Conservation (phyloP, 148 eudicot genomes). For the Persicaria maculosa region DNA sequence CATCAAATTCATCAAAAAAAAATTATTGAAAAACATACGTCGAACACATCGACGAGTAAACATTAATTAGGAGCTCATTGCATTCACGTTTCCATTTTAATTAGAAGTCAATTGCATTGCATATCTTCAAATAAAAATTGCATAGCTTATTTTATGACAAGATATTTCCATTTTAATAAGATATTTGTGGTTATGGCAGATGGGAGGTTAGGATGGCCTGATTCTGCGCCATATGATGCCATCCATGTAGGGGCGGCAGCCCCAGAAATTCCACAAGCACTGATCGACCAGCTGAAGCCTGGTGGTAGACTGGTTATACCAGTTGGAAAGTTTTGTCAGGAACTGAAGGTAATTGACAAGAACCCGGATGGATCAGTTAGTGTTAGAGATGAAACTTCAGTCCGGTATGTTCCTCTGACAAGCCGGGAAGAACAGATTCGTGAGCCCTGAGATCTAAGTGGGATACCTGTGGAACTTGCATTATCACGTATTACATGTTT, state of each 20-base stretch:
- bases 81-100: too few relatives aligned
- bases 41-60: too few relatives aligned
- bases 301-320: conserved; percentile 96
- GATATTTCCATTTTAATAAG: too few relatives aligned
- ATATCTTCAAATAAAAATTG: too few relatives aligned
- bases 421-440: conserved; percentile 79
- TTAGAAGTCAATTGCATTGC: too few relatives aligned
- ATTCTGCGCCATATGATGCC: conserved; percentile 33
- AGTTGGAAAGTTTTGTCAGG: conserved; percentile 86
- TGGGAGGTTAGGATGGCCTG: conserved; percentile 43
- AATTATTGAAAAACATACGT: too few relatives aligned
- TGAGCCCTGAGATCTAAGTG: conserved; percentile 16
- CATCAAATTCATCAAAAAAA: too few relatives aligned
- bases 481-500: background rate
- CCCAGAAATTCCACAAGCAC: conserved; percentile 69
- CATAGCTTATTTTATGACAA: too few relatives aligned
- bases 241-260: conserved; percentile 87
- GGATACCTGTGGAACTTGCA: background rate
- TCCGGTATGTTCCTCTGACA: conserved; percentile 88
- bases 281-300: conserved; percentile 89
- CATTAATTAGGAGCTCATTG: too few relatives aligned
- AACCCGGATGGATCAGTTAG: conserved; percentile 56
- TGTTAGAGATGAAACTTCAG: conserved; percentile 75
- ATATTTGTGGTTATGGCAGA: conserved; percentile 22
- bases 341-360: conserved; percentile 80